These are phyloP conservation scores for Cystobasidium ongulense DNA, from an alignment of 768 basidiomycete genomes.

Conservation along the genomic window DNA sequence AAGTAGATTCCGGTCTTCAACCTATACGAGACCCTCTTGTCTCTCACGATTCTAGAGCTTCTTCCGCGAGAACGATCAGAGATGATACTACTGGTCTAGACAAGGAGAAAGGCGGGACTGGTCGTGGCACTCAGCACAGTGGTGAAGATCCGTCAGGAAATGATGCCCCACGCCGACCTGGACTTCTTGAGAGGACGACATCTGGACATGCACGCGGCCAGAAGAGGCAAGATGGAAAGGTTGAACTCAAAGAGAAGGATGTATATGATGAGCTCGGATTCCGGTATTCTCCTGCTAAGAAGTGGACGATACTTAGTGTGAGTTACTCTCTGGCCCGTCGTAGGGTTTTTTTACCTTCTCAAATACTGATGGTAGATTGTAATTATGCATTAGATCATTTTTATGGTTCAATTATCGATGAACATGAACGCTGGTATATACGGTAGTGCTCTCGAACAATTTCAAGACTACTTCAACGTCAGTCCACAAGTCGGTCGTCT, in stretches of 20 bases:
- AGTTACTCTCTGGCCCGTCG: background rate
- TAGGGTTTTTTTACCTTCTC: background rate
- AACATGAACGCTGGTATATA: slow-evolving; percentile 41
- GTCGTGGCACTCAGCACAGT: too few relatives aligned
- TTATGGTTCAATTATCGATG: slow-evolving; percentile 42
- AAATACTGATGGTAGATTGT: slow-evolving; percentile 31
- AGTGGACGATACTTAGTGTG: slow-evolving; percentile 36
- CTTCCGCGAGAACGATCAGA: too few relatives aligned
- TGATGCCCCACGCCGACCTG: too few relatives aligned
- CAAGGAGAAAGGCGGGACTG: too few relatives aligned
- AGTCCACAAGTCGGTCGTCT: slow-evolving; percentile 41
- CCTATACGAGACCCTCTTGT: too few relatives aligned
- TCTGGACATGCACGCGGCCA: background rate
- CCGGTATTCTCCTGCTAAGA: slow-evolving; percentile 34
- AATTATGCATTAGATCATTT: slow-evolving; percentile 38
- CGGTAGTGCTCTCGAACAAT: slow-evolving; percentile 40
- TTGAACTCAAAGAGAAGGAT: slow-evolving; percentile 14
- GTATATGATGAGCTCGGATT: slow-evolving; percentile 32
- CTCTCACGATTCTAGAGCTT: too few relatives aligned
- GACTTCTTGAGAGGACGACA: too few relatives aligned
- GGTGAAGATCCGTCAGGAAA: too few relatives aligned
- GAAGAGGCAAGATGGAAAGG: slow-evolving; percentile 17
- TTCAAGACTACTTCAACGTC: slow-evolving; percentile 40
- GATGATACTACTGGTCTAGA: too few relatives aligned
- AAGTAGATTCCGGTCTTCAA: too few relatives aligned